These are phyloP conservation scores for Suillus subaureus DNA, from an alignment of 768 basidiomycete genomes.

Conservation along the genomic window DNA sequence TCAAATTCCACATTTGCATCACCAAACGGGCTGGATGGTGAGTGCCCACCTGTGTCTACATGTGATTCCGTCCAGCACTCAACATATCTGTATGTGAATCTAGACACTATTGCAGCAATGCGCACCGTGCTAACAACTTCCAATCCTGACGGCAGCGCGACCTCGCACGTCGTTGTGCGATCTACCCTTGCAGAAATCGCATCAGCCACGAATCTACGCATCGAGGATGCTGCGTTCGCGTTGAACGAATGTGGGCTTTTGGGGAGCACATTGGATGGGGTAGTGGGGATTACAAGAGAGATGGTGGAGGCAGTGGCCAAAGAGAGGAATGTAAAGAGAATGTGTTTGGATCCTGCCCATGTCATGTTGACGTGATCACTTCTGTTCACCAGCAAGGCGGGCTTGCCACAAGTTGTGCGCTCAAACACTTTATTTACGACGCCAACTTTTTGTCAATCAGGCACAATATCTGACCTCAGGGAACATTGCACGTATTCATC, in stretches of 20 bases:
- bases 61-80: background rate
- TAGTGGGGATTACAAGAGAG: constrained; percentile 60
- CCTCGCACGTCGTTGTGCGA: constrained; percentile 63
- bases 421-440: background rate
- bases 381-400: background rate
- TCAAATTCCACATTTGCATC: constrained; percentile 35
- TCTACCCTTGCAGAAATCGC: constrained; percentile 83
- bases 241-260: constrained; percentile 86
- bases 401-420: background rate
- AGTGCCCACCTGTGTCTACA: constrained; percentile 13
- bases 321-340: constrained; percentile 71
- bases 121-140: constrained; percentile 60
- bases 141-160: constrained; percentile 68
- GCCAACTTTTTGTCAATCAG: background rate
- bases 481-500: constrained; percentile 3
- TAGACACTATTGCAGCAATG: constrained; percentile 25
- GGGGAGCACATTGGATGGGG: constrained; percentile 41
- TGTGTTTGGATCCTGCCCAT: constrained; percentile 62
- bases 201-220: constrained; percentile 73
- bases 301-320: constrained; percentile 68
- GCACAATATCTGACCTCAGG: background rate
- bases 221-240: constrained; percentile 88
- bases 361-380: constrained; percentile 44
- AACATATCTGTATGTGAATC: background rate
- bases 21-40: constrained; percentile 44